A percentile compares a stretch with the other conserved stretches of the same genome.
These are phyloP conservation scores for Ogataea salicorniae DNA, from an alignment of 805 yeast species.

Conservation along the genomic window DNA sequence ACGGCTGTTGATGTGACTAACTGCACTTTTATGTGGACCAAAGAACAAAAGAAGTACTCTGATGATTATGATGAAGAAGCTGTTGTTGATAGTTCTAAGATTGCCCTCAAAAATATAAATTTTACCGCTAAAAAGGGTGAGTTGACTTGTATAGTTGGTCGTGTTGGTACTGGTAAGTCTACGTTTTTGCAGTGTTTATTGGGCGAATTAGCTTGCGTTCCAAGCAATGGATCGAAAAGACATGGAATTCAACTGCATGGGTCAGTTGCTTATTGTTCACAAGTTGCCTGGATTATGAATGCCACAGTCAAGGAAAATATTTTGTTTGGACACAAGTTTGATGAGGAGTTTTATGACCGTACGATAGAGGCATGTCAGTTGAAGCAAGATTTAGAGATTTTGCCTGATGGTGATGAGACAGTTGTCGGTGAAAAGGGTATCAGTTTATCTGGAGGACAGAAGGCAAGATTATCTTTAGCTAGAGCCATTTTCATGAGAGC, in stretches of 20 bases:
- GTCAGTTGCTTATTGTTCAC: slow-evolving; percentile 56
- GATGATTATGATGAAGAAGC: slow-evolving; percentile 39
- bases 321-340: slow-evolving; percentile 81
- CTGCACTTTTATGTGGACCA: slow-evolving; percentile 50
- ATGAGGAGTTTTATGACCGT: slow-evolving; percentile 70
- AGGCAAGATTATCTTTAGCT: slow-evolving; percentile 90
- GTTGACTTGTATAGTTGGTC: slow-evolving; percentile 57
- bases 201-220: slow-evolving; percentile 46
- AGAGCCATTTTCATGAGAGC: slow-evolving; percentile 95
- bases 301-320: slow-evolving; percentile 90
- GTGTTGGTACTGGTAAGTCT: slow-evolving; percentile 66
- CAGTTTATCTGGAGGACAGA: slow-evolving; percentile 95
- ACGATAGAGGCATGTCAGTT: slow-evolving; percentile 89
- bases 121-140: slow-evolving; percentile 49
- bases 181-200: slow-evolving; percentile 49
- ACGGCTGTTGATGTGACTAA: slow-evolving; percentile 40
- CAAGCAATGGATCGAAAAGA: slow-evolving; percentile 24
- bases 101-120: slow-evolving; percentile 44
- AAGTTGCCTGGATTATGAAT: slow-evolving; percentile 94
- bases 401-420: slow-evolving; percentile 88
- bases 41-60: slow-evolving; percentile 9
- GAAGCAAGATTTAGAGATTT: slow-evolving; percentile 64
- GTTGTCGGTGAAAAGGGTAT: slow-evolving; percentile 97
- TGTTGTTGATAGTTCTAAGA: slow-evolving; percentile 27
- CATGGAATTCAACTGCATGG: slow-evolving; percentile 32